Evolutionary conservation across 2,329 filamentous ascomycete genomes (phyloP).

Genomic region (Cladosporium phlei): DNA sequence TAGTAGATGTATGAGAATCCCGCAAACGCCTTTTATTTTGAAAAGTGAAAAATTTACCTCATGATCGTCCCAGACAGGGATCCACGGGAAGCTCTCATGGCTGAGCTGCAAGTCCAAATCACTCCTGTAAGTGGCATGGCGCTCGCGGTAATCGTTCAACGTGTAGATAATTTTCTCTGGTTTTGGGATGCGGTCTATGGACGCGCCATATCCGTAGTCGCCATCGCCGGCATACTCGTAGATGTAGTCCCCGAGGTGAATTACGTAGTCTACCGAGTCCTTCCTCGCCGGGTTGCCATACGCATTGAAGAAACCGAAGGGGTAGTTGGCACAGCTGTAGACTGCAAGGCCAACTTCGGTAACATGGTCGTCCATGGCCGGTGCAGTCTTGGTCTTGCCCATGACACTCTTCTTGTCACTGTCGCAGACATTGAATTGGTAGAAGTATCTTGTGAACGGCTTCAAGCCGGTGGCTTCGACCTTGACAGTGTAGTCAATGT

Average conservation of each 20-base stretch:
- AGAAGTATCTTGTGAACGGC: constrained; percentile 63
- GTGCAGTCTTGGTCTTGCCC: constrained; percentile 67
- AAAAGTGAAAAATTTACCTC: constrained; percentile 4
- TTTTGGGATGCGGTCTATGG: constrained; percentile 49
- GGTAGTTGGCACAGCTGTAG: constrained; percentile 67
- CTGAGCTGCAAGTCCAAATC: constrained; percentile 55
- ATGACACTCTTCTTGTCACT: constrained; percentile 58
- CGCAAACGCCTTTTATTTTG: constrained; percentile 46
- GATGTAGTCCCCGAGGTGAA: constrained; percentile 54
- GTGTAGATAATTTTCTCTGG: constrained; percentile 51
- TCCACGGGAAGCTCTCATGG: constrained; percentile 57
- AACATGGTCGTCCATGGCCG: constrained; percentile 52
- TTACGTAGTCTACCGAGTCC: constrained; percentile 44
- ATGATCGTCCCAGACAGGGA: constrained; percentile 61
- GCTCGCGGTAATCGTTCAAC: constrained; percentile 56
- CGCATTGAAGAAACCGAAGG: constrained; percentile 35
- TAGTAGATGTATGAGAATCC: neutral
- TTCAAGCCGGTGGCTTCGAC: constrained; percentile 61
- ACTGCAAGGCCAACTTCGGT: constrained; percentile 59
- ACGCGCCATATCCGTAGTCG: constrained; percentile 45
- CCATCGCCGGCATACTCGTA: constrained; percentile 53
- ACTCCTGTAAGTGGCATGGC: constrained; percentile 56
- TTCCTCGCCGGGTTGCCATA: constrained; percentile 38
- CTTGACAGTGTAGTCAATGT: constrained; percentile 73
- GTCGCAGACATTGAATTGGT: constrained; percentile 65